These are phyloP conservation scores for Exophiala sideris DNA, from an alignment of 2,329 filamentous ascomycete species.

Conservation along the genomic window DNA sequence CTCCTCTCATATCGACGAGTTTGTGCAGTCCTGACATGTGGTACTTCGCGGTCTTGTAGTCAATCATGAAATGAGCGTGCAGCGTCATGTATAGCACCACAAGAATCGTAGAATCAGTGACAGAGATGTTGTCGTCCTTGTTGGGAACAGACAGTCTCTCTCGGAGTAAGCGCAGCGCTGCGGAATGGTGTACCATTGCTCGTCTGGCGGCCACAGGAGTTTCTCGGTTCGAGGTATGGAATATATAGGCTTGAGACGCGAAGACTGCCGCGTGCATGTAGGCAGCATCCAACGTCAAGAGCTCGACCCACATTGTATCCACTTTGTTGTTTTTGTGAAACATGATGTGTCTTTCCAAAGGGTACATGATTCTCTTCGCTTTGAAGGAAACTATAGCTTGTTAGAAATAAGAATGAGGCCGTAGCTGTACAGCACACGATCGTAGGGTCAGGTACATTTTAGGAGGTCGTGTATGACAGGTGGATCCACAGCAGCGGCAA, in stretches of 20 bases:
- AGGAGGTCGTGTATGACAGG: conserved; percentile 29
- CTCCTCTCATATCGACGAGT: conserved; percentile 40
- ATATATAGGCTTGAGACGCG: conserved; percentile 34
- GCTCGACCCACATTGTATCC: conserved; percentile 31
- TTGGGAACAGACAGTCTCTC: conserved; percentile 28
- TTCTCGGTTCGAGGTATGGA: conserved; percentile 21
- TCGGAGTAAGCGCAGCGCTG: conserved; percentile 32
- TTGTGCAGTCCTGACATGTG: conserved; percentile 40
- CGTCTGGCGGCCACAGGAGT: not conserved
- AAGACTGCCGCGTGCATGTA: conserved; percentile 39
- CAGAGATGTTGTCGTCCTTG: conserved; percentile 23
- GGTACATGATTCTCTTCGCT: conserved; percentile 34
- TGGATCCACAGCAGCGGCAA: conserved; percentile 32
- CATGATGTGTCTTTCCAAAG: conserved; percentile 33
- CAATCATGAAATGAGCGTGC: conserved; percentile 32
- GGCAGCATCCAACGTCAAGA: conserved; percentile 34
- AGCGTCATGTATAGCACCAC: conserved; percentile 35
- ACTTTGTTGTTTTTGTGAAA: conserved; percentile 27
- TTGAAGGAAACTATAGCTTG: conserved; percentile 32
- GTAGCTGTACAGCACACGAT: not conserved
- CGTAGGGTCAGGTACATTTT: conserved; percentile 30
- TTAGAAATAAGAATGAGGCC: not conserved
- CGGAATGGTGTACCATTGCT: conserved; percentile 29
- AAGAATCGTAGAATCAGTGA: conserved; percentile 34
- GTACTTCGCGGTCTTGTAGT: conserved; percentile 31